Percentiles rank a stretch among this genome's conserved stretches.
phyloP scores from a whole-genome alignment of 139 green algal species.

The Micractinium conductrix region DNA sequence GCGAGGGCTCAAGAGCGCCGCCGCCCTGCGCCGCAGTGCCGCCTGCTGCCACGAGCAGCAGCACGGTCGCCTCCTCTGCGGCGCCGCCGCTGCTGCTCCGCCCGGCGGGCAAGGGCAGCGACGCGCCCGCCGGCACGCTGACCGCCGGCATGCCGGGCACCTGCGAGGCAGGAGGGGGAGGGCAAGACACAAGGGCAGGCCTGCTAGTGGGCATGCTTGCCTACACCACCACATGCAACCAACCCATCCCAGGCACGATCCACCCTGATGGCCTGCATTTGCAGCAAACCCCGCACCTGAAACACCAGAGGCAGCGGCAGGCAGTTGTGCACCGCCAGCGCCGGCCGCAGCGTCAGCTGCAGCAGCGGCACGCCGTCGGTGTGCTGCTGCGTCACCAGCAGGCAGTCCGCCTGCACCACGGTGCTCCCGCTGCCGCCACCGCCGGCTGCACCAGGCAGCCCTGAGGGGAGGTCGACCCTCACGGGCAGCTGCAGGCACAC shows the following conservation, averaged over 20 bases:
- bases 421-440: neutral
- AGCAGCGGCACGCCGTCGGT: slow-evolving; percentile 17
- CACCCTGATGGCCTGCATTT: no score
- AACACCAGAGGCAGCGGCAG: slow-evolving; percentile 29
- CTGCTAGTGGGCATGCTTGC: neutral
- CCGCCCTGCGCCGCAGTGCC: neutral
- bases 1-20: neutral
- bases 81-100: neutral
- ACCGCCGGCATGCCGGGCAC: slow-evolving; percentile 12
- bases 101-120: slow-evolving; percentile 16
- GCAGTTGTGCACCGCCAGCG: slow-evolving; percentile 24
- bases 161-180: neutral
- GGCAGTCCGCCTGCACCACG: neutral
- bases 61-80: neutral
- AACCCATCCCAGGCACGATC: no score
- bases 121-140: neutral
- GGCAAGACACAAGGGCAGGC: neutral
- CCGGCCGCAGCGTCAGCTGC: slow-evolving; percentile 23
- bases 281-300: slow-evolving; percentile 6
- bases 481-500: slow-evolving; percentile 1
- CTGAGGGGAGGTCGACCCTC: neutral
- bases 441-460: neutral
- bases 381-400: slow-evolving; percentile 22
- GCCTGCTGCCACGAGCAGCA: neutral
- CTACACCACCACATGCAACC: no score